Evolutionary conservation across 306 rosid genomes (phyloP).

Genomic region (Senna tora): DNA sequence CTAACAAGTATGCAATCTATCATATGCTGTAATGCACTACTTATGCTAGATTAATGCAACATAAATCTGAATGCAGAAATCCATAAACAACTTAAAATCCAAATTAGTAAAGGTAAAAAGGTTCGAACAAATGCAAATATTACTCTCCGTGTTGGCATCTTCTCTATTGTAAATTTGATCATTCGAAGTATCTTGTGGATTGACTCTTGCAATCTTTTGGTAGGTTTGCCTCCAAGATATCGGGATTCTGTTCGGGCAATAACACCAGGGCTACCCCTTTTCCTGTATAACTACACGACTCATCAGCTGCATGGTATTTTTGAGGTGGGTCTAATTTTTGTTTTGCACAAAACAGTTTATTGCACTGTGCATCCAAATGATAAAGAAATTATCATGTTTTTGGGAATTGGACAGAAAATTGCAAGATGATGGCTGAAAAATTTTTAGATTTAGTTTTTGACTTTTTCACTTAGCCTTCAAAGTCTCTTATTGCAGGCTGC

Average conservation of each 20-base stretch:
- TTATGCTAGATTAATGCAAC: too few relatives aligned
- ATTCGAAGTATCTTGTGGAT: conserved; percentile 15
- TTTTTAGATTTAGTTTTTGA: neutral
- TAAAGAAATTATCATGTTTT: conserved; percentile 18
- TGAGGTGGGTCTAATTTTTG: conserved; percentile 59
- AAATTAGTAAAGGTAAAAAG: too few relatives aligned
- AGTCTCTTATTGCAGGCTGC: conserved; percentile 66
- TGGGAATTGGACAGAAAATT: neutral
- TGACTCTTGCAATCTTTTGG: conserved; percentile 35
- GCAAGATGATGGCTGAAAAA: conserved; percentile 4
- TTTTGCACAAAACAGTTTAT: conserved; percentile 4
- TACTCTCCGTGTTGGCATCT: neutral
- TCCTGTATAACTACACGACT: conserved; percentile 93
- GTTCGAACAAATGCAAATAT: too few relatives aligned
- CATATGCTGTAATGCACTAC: too few relatives aligned
- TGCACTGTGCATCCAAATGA: neutral
- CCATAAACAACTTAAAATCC: too few relatives aligned
- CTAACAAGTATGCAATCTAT: too few relatives aligned
- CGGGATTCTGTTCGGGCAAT: conserved; percentile 96
- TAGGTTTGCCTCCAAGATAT: conserved; percentile 97
- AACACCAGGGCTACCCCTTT: conserved; percentile 90
- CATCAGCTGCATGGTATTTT: conserved; percentile 96
- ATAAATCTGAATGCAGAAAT: too few relatives aligned
- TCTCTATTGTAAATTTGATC: conserved; percentile 10
- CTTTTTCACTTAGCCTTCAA: conserved; percentile 10